A percentile compares a stretch with the other conserved stretches of the same genome.
phyloP scores from a whole-genome alignment of 2,329 filamentous ascomycete genomes.

The Ophiostoma piceae region DNA sequence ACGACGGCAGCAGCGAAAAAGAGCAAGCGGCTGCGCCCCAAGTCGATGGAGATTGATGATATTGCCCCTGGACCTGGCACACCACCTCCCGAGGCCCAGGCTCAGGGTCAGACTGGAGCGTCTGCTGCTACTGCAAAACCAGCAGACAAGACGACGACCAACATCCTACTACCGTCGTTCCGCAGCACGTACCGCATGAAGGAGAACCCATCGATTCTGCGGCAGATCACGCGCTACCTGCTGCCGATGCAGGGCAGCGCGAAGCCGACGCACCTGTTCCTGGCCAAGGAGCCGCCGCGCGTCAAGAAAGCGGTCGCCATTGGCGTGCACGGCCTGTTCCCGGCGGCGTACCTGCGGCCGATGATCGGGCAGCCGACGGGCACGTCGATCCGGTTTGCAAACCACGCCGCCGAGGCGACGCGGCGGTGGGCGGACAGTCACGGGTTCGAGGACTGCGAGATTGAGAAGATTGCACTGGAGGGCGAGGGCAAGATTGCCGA shows the following conservation, averaged over 20 bases:
- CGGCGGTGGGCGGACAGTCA: conserved; percentile 72
- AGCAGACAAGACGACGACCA: conserved; percentile 40
- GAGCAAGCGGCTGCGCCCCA: conserved; percentile 43
- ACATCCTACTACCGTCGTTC: conserved; percentile 67
- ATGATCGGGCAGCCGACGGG: conserved; percentile 93
- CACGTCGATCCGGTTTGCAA: conserved; percentile 89
- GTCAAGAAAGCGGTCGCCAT: conserved; percentile 87
- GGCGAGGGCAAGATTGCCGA: conserved; percentile 90
- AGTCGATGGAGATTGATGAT: conserved; percentile 46
- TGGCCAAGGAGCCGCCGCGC: conserved; percentile 61
- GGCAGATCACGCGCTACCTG: conserved; percentile 57
- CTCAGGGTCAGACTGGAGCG: background rate
- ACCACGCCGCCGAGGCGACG: conserved; percentile 77
- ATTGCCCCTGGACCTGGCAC: conserved; percentile 33
- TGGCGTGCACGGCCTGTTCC: conserved; percentile 91
- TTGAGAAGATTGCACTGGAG: conserved; percentile 91
- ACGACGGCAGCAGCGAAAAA: conserved; percentile 33
- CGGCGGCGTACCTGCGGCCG: conserved; percentile 76
- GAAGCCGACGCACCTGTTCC: conserved; percentile 62
- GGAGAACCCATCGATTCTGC: conserved; percentile 64
- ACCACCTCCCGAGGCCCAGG: conserved; percentile 3
- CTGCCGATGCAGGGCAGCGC: conserved; percentile 48
- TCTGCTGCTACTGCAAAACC: background rate
- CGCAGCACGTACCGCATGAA: conserved; percentile 61
- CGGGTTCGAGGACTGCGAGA: conserved; percentile 68